A percentile compares a stretch with the other conserved stretches of the same genome.
phyloP scores from a whole-genome alignment of 352 stramenopile genomes.

The Globisporangium emineosum region DNA sequence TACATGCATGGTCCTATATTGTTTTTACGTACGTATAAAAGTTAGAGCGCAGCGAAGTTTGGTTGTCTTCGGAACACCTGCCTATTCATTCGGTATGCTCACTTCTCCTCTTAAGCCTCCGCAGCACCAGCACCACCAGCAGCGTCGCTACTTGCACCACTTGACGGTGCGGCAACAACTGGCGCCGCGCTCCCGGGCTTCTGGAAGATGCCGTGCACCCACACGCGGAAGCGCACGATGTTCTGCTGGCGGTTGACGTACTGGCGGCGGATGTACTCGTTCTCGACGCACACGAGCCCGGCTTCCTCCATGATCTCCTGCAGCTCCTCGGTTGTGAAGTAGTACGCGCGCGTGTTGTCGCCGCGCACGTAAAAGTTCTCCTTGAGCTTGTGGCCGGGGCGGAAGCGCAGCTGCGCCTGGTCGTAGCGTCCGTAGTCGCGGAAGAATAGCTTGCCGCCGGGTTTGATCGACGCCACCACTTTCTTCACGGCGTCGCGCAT shows the following conservation, averaged over 20 bases:
- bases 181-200: constrained; percentile 44
- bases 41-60: neutral
- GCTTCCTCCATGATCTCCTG: constrained; percentile 50
- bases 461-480: constrained; percentile 73
- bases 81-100: too few species aligned
- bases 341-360: constrained; percentile 95
- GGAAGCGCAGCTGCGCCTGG: constrained; percentile 94
- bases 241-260: constrained; percentile 86
- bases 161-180: neutral
- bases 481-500: constrained; percentile 87
- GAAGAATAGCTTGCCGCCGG: constrained; percentile 88
- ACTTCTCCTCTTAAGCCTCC: neutral
- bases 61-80: neutral
- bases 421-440: constrained; percentile 96
- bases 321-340: constrained; percentile 90
- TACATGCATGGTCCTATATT: neutral
- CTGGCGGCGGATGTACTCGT: constrained; percentile 86
- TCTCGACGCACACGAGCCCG: constrained; percentile 66
- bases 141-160: neutral
- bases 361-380: constrained; percentile 95
- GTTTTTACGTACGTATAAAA: neutral
- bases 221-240: constrained; percentile 85
- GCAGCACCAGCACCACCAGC: neutral
- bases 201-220: constrained; percentile 83
- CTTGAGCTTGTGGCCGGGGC: constrained; percentile 80